Base-by-base conservation (phyloP, 805 yeast species). In the Cyberlindnera xishuangbannaensis region DNA sequence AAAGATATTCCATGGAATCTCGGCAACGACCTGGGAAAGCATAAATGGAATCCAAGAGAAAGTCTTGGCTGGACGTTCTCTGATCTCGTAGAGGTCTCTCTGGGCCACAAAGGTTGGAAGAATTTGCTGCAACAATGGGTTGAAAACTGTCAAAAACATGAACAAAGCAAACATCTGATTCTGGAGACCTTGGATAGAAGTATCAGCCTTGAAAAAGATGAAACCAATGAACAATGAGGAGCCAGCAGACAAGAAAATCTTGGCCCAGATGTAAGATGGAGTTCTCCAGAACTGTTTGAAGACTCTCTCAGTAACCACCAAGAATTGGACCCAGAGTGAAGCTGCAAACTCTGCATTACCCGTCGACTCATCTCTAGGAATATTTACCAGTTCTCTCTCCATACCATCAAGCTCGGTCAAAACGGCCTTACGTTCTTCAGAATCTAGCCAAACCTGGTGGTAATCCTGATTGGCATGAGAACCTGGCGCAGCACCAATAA, bases 401-500 rank as follows among this genome's bases (percentile, higher is more conserved):
- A 85, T 75, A 28, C 54, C 37, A 15, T 67, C 73, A 46, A 84
- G 66, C 52, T 83, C 90, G 3, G 52, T 58, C 37, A 74, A 69
- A 22, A 82, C 74, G 6, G 67, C 76, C 33, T 59, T 50, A 47
- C 71, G 73, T 53, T 85, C 87, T 1, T 58, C 58, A 23, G 95
- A 83, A 30, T 69, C 67, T 55, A 71, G 59, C 95, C 96, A 84
- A 30, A 81, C 85, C 50, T 82, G 79, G 50, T 74, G 67, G 50
- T 78, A 82, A 56, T 82, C 83, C 58, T 77, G 83, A 30, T 66
- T 65, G 14, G 86, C 83, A 46, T 75, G 79, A 22, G 84, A 73
- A 33, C 86, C 87, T 6, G 87, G 87, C 22, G 87, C 86, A 34
- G 87, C 87, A 50, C 88, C 87, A 48, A 80, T 81, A 43, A 78